Evolutionary conservation across 1,284 basidiomycete species (phyloP), one percentile per base, ranked within the genome.

Genomic region (Testicularia cyperi): DNA sequence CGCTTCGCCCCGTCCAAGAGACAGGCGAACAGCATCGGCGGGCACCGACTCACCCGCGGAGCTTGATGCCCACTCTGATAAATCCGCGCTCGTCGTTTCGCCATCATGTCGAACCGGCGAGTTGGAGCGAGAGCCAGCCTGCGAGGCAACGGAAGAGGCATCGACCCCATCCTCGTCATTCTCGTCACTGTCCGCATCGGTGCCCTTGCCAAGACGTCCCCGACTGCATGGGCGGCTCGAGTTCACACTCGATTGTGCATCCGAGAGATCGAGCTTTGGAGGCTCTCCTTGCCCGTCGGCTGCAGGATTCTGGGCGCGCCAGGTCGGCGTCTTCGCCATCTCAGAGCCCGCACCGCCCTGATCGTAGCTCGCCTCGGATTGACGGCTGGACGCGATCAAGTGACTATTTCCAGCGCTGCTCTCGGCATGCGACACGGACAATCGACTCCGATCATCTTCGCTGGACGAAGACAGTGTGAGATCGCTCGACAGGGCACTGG

Each of bases 71-170:
- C n/a, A n/a, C n/a, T n/a, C n/a, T n/a, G n/a, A n/a, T n/a, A n/a
- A n/a, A n/a, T n/a, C n/a, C n/a, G n/a, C n/a, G n/a, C n/a, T n/a
- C n/a, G n/a, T n/a, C n/a, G n/a, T n/a, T n/a, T n/a, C n/a, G 23
- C 40, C 16, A 14, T 41, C 37, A 20, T 44, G 32, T 15, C 48
- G 42, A 7, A 44, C 60, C 5, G 70, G 70, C 25, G 71, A 74
- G n/a, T 52, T 63, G 29, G 64, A 53, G 7, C 57, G 52, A 19
- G 74, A 75, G 6, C 74, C 74, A 2, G 67, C 70, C 36, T 75
- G 74, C 13, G 74, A 75, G 9, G 58, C 60, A 36, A 72, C 53
- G 24, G 70, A 66, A 28, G 69, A 66, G 33, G 61, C 44, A 47
- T 63, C 43, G 9, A 70, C 60, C 21, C 68, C 68, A 29, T 70